Evolutionary conservation across 2,329 filamentous ascomycete genomes (phyloP).

Genomic region (Nothopassalora personata): DNA sequence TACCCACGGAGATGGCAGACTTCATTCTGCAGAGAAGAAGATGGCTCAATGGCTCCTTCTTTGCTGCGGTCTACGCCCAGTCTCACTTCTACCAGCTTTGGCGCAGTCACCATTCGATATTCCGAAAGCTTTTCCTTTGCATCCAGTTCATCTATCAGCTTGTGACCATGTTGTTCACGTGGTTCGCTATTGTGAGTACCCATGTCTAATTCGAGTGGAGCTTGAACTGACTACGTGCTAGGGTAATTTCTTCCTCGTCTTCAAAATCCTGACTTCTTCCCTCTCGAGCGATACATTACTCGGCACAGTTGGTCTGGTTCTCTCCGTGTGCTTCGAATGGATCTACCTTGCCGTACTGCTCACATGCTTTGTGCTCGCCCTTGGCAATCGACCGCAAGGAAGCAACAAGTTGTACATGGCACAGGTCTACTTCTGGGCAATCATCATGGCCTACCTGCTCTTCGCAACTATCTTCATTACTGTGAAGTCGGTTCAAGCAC

Average conservation of each 20-base stretch:
- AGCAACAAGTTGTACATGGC: slow-evolving; percentile 91
- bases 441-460: slow-evolving; percentile 92
- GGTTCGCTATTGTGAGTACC: slow-evolving; percentile 75
- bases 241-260: slow-evolving; percentile 98
- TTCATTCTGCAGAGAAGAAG: slow-evolving; percentile 91
- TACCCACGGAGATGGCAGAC: slow-evolving; percentile 88
- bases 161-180: slow-evolving; percentile 95
- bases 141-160: slow-evolving; percentile 93
- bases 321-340: slow-evolving; percentile 93
- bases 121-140: slow-evolving; percentile 84
- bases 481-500: slow-evolving; percentile 72
- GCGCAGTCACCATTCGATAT: slow-evolving; percentile 79
- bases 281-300: slow-evolving; percentile 65
- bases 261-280: slow-evolving; percentile 90
- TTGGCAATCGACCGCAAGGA: slow-evolving; percentile 91
- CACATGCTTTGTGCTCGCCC: slow-evolving; percentile 87
- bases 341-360: slow-evolving; percentile 87
- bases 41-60: slow-evolving; percentile 98
- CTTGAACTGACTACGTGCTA: slow-evolving; percentile 19
- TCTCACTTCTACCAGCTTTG: slow-evolving; percentile 96
- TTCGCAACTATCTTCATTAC: slow-evolving; percentile 95
- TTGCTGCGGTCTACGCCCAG: slow-evolving; percentile 91
- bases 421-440: slow-evolving; percentile 97
- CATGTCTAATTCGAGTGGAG: background rate
- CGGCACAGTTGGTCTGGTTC: slow-evolving; percentile 68